phyloP scores from a whole-genome alignment of 768 basidiomycete genomes.

The Macrolepiota fuliginosa region DNA sequence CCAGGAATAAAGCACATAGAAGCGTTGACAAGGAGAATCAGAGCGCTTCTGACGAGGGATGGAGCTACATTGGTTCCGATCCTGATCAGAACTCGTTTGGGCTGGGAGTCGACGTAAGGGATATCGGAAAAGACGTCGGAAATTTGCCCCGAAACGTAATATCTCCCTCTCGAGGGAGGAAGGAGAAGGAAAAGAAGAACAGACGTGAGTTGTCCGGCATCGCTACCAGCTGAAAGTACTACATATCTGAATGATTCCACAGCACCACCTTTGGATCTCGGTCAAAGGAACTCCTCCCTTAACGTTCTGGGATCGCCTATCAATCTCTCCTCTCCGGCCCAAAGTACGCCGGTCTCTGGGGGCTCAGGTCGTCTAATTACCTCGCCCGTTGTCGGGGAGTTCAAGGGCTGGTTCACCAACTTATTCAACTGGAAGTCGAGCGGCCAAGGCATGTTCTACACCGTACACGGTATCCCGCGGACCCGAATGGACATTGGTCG shows the following conservation, averaged over 20 bases:
- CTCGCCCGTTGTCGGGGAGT: conserved; percentile 77
- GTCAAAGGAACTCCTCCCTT: conserved; percentile 47
- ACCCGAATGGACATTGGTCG: conserved; percentile 66
- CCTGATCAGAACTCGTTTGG: conserved; percentile 27
- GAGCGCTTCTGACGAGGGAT: conserved; percentile 31
- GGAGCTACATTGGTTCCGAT: conserved; percentile 35
- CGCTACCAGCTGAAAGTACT: too few species aligned
- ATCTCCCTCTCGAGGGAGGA: conserved; percentile 31
- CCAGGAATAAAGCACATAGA: conserved; percentile 3
- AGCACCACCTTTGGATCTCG: conserved; percentile 61
- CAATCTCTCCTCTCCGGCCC: conserved; percentile 27
- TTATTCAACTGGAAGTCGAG: conserved; percentile 89
- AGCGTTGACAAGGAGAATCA: conserved; percentile 44
- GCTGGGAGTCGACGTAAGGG: conserved; percentile 36
- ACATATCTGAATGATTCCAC: conserved; percentile 4
- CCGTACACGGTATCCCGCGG: conserved; percentile 48
- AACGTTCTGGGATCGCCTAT: conserved; percentile 39
- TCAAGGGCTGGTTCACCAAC: conserved; percentile 94
- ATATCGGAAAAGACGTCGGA: conserved; percentile 48
- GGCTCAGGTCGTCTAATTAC: conserved; percentile 35
- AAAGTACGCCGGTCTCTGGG: conserved; percentile 1
- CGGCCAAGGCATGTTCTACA: conserved; percentile 50
- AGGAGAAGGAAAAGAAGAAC: conserved; percentile 51
- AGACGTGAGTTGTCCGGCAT: conserved; percentile 45
- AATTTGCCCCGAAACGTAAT: conserved; percentile 24